Conservation (phyloP, 495 filamentous ascomycete species). For the Xylaria bambusicola region DNA sequence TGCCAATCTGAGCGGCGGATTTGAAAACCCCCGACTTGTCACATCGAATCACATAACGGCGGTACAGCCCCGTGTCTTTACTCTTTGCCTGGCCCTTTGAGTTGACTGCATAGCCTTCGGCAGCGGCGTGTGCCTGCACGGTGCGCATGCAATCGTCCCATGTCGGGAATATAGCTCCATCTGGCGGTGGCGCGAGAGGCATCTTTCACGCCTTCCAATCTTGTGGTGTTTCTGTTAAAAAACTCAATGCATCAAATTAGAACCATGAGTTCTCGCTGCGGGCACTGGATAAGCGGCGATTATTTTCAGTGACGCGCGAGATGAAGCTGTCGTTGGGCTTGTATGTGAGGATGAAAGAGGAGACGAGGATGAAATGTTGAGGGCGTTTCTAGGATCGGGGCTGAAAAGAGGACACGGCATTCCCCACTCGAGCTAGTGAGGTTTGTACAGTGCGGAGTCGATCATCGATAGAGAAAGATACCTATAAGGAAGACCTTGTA, state of each 20-base stretch:
- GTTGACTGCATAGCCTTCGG: conserved; percentile 32
- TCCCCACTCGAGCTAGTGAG: background rate
- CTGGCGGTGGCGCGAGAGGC: conserved; percentile 30
- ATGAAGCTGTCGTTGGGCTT: background rate
- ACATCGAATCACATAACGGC: conserved; percentile 34
- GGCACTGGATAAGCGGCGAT: too few relatives aligned
- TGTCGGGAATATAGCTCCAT: conserved; percentile 26
- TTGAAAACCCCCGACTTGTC: conserved; percentile 34
- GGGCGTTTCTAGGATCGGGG: conserved; percentile 19
- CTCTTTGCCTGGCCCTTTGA: conserved; percentile 31
- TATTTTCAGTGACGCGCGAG: conserved; percentile 2
- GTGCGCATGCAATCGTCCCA: conserved; percentile 27
- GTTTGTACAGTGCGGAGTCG: background rate
- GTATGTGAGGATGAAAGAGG: background rate
- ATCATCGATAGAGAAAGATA: too few relatives aligned
- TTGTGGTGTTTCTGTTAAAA: too few relatives aligned
- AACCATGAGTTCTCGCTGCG: too few relatives aligned
- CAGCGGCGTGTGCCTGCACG: conserved; percentile 30
- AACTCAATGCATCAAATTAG: too few relatives aligned
- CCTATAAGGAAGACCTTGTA: too few relatives aligned
- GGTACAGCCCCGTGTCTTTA: conserved; percentile 31
- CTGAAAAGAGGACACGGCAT: background rate
- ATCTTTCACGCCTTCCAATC: conserved; percentile 7
- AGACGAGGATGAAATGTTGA: conserved; percentile 12
- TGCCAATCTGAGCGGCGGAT: conserved; percentile 28